phyloP scores from a whole-genome alignment of 2,329 filamentous ascomycete species.

The Knoxdaviesia capensis region DNA sequence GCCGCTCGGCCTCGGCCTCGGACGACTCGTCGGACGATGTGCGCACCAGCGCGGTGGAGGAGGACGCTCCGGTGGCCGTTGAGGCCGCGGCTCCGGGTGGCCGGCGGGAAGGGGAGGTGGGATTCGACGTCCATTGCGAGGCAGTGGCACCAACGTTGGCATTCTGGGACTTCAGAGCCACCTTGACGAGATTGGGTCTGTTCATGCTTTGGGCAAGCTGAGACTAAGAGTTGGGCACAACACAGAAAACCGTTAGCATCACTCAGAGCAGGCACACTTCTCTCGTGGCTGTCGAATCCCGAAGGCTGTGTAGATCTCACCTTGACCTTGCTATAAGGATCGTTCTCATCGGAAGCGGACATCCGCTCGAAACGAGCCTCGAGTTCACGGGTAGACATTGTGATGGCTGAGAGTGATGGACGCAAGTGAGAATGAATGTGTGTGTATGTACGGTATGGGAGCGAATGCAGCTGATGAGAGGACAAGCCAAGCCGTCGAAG shows the following conservation, averaged over 20 bases:
- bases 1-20: conserved; percentile 30
- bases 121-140: conserved; percentile 4
- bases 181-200: conserved; percentile 69
- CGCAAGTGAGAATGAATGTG: no score
- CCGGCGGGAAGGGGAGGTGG: conserved; percentile 1
- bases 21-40: conserved; percentile 27
- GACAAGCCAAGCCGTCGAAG: not conserved
- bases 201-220: conserved; percentile 26
- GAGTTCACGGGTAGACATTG: conserved; percentile 56
- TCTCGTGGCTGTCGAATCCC: no score
- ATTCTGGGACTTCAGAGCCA: conserved; percentile 63
- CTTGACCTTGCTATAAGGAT: conserved; percentile 58
- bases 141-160: conserved; percentile 38
- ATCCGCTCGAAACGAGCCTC: conserved; percentile 82
- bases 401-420: conserved; percentile 1
- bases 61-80: conserved; percentile 3
- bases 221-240: no score
- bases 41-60: not conserved
- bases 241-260: no score
- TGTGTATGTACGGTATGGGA: no score
- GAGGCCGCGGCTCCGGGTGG: conserved; percentile 1
- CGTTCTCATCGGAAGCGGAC: conserved; percentile 78
- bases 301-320: conserved; percentile 21
- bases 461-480: no score
- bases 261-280: no score